phyloP scores from a whole-genome alignment of 1,284 basidiomycete species.

The Ustilago lituana region DNA sequence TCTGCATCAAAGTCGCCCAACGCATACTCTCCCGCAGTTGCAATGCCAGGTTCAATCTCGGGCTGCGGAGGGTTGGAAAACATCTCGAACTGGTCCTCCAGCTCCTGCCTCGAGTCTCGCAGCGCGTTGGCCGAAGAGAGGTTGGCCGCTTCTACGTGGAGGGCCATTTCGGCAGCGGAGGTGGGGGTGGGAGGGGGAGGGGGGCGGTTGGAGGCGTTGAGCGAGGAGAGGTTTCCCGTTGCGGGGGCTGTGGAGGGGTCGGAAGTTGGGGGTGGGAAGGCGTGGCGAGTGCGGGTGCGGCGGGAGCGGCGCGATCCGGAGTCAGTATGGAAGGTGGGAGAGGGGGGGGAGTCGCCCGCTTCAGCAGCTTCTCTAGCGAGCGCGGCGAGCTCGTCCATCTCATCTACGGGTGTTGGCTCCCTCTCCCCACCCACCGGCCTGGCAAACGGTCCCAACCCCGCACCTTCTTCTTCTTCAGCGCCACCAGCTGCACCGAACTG shows the following conservation, averaged over 20 bases:
- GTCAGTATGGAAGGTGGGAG: background rate
- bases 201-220: constrained; percentile 11
- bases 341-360: constrained; percentile 13
- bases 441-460: constrained; percentile 25
- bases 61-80: background rate
- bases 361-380: constrained; percentile 30
- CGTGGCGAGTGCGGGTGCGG: too few relatives aligned
- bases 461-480: too few relatives aligned
- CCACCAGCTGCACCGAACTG: background rate
- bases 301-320: background rate
- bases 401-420: constrained; percentile 2
- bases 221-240: background rate
- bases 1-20: constrained; percentile 1
- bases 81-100: constrained; percentile 33
- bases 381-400: constrained; percentile 36
- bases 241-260: too few relatives aligned
- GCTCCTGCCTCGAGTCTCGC: constrained; percentile 14
- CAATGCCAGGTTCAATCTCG: too few relatives aligned
- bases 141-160: constrained; percentile 18
- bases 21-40: background rate
- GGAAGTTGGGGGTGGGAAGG: too few relatives aligned
- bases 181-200: constrained; percentile 2
- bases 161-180: constrained; percentile 4
- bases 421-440: background rate
- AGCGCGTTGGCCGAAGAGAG: constrained; percentile 15